Percentiles rank a stretch among this genome's conserved stretches.
Evolutionary conservation across 495 filamentous ascomycete species (phyloP).

Genomic region (Aspergillus haitiensis): DNA sequence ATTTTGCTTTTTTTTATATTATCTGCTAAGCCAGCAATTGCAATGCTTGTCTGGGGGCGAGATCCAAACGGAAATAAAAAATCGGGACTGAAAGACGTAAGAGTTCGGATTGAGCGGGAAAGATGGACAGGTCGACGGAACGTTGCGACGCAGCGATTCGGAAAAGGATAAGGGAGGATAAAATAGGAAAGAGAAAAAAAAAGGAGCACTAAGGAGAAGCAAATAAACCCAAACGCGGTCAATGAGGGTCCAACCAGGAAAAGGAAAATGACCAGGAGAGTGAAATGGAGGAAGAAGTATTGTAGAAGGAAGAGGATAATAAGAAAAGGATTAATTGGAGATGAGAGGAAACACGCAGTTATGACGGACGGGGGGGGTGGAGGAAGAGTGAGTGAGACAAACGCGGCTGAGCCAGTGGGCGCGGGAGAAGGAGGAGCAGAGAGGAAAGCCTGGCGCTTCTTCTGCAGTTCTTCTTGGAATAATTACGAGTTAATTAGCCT

Average conservation of each 20-base stretch:
- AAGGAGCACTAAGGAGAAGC: constrained; percentile 1
- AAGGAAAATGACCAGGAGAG: neutral
- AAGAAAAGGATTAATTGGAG: constrained; percentile 1
- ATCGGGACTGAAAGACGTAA: neutral
- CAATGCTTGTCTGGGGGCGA: neutral
- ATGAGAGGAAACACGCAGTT: constrained; percentile 6
- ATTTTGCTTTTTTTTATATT: neutral
- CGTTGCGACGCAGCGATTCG: constrained; percentile 13
- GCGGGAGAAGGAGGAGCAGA: constrained; percentile 1
- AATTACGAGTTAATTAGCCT: no score
- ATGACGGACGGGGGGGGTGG: constrained; percentile 15
- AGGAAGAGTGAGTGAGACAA: constrained; percentile 18
- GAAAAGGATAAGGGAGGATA: neutral
- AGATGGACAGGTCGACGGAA: constrained; percentile 12
- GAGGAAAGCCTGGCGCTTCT: constrained; percentile 6
- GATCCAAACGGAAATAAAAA: neutral
- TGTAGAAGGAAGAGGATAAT: constrained; percentile 4
- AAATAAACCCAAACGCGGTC: constrained; percentile 7
- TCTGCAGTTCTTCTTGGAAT: neutral
- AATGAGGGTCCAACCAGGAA: neutral
- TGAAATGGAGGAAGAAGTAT: constrained; percentile 7
- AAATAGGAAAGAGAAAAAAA: constrained; percentile 1
- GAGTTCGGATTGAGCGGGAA: constrained; percentile 13
- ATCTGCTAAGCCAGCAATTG: neutral
- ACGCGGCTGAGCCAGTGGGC: constrained; percentile 15